Evolutionary conservation across 108 stramenopile genomes (phyloP), one percentile per base, ranked within the genome.

Genomic region (Skeletonema tropicum): DNA sequence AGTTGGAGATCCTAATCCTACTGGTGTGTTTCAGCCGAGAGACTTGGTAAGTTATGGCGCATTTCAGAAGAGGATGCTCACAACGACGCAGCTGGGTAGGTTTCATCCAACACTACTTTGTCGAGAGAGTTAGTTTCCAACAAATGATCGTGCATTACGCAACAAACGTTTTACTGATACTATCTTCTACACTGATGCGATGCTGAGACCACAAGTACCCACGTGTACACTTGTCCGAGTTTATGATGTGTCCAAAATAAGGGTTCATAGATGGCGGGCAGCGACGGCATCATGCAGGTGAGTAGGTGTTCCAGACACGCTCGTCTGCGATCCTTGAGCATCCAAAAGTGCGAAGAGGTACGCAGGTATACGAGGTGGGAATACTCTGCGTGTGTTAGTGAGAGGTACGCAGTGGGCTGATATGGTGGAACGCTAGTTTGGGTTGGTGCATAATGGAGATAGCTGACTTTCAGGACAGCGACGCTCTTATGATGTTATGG

Each of bases 401-500:
- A 55, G 76, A 64, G 42, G 29, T 2, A 82, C 81, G 2, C 82
- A 70, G 45, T 75, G 78, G 82, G 66, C 70, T 25, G 73, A 86
- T 55, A 23, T 60, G 30, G 78, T 77, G 10, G 78, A 86, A 39
- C 60, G 70, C 0, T 86, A 76, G 39, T 66, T 83, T 30, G 82
- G 86, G 2, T n/a, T 86, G 17, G 3, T 83, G 21, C 80, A 83
- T 39, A 62, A 70, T 32, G 82, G 77, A 0, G 76, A 70, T 5
- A 9, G 73, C 77, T 8, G 82, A 80, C 41, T 70, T 86, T 74
- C 29, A 49, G 8, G 71, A 67, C 8, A 58, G 55, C 10, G 3
- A 82, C 25, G 68, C 66, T 12, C 83, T 64, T 6, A n/a, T 73
- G 21, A 13, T 68, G n/a, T 60, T 84, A 1, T 87, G 86, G 86